Base-by-base conservation (phyloP, 1,284 basidiomycete genomes). In the Earliella scabrosa region DNA sequence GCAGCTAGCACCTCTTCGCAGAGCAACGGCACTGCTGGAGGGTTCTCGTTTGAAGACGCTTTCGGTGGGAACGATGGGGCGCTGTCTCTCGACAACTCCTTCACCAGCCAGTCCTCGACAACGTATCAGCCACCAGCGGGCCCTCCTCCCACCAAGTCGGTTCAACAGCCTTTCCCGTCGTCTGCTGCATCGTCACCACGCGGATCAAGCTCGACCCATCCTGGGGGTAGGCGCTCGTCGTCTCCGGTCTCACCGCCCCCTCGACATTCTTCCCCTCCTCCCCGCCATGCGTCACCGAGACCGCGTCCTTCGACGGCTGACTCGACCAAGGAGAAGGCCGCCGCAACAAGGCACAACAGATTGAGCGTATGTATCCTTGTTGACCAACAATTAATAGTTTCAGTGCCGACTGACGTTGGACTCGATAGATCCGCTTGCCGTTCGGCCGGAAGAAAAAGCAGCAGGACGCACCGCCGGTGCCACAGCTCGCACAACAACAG, bases 401-500 rank as follows among this genome's bases (percentile, higher is more conserved):
- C 27, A 18, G 16, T 27, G 32, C 24, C 36, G 38, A 35, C 45
- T 61, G 46, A 60, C 43, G 38, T 38, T 43, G 5, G 40, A 35
- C 56, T 13, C 40, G 59, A 16, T 63, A 91, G 89, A 82, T 93
- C 58, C 90, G 88, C 49, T 71, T 93, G 59, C 90, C 90, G 1
- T 93, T 93, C 66, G 85, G 86, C 34, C 82, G 79, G 71, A 89
- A 83, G 75, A 90, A 88, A 75, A 87, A 87, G 61, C 72, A 72
- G 66, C 81, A 85, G 55, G 80, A 83, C 29, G 74, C 78, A 49
- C 66, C 62, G 32, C 61, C 66, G 60, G 77, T 80, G 31, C 77
- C 68, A 26, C 61, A 84, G 10, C 65, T 74, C 2, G 71, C 77
- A 4, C 76, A 78, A 41, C 74, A 56, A 68, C 79, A 54, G 75